These are phyloP conservation scores for Saccharomycopsis sp. DNA, from an alignment of 805 yeast species.

Conservation along the genomic window DNA sequence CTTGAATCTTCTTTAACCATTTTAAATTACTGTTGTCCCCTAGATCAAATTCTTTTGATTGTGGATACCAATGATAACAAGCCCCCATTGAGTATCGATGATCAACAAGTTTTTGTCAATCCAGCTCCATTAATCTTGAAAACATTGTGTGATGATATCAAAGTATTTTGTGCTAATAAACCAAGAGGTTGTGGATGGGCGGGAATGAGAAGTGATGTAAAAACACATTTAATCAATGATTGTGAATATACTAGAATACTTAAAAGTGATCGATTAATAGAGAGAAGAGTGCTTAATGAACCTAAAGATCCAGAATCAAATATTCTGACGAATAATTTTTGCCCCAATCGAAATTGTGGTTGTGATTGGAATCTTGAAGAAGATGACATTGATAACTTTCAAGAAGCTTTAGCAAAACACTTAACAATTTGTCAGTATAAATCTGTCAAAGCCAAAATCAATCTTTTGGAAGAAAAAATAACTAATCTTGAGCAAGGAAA, in stretches of 20 bases:
- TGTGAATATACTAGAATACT: conserved; percentile 19
- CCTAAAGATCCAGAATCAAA: not conserved
- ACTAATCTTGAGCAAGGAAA: not conserved
- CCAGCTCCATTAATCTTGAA: conserved; percentile 41
- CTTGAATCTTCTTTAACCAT: conserved; percentile 1
- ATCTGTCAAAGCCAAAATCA: not conserved
- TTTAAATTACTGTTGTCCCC: conserved; percentile 8
- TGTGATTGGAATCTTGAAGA: conserved; percentile 33
- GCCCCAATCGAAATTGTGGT: conserved; percentile 40
- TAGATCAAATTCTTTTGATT: conserved; percentile 3
- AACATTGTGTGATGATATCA: conserved; percentile 41
- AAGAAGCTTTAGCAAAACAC: not conserved
- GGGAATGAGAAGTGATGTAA: conserved; percentile 42
- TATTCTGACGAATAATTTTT: conserved; percentile 15
- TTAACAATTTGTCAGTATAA: not conserved
- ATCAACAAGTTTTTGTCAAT: not conserved
- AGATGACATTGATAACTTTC: not conserved
- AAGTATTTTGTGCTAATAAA: conserved; percentile 36
- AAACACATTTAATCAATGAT: conserved; percentile 28
- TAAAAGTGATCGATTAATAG: not conserved
- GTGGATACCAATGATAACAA: not conserved
- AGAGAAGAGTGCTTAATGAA: not conserved
- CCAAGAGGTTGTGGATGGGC: conserved; percentile 42
- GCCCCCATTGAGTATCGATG: too few species aligned
- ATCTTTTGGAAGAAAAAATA: not conserved